Percentiles rank a stretch among this genome's conserved stretches.
phyloP scores from a whole-genome alignment of 495 filamentous ascomycete genomes.

The Terfezia boudieri region DNA sequence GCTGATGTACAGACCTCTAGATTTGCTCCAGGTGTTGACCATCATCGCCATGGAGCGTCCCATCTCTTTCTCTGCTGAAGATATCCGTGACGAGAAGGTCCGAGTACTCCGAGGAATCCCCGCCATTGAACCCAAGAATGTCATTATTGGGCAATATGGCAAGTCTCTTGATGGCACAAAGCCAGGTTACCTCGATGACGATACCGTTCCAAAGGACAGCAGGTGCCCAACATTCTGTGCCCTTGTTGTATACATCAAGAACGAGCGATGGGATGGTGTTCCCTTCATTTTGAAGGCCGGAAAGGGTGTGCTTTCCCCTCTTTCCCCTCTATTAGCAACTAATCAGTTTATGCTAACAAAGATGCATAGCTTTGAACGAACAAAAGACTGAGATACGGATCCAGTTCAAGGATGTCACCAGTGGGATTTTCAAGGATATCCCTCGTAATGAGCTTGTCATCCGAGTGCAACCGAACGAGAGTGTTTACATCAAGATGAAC shows the following conservation, averaged over 20 bases:
- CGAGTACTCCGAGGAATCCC: slow-evolving; percentile 85
- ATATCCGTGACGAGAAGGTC: slow-evolving; percentile 98
- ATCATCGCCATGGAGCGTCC: slow-evolving; percentile 96
- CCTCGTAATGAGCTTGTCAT: slow-evolving; percentile 98
- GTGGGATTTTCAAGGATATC: slow-evolving; percentile 99
- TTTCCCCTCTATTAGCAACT: slow-evolving; percentile 1
- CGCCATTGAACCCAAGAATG: slow-evolving; percentile 95
- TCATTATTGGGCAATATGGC: slow-evolving; percentile 98
- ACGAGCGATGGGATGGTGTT: slow-evolving; percentile 98
- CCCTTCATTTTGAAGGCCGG: slow-evolving; percentile 99
- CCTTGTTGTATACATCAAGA: slow-evolving; percentile 94
- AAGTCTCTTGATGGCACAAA: slow-evolving; percentile 92
- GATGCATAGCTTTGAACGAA: slow-evolving; percentile 60
- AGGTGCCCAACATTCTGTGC: slow-evolving; percentile 96
- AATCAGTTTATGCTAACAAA: slow-evolving; percentile 1
- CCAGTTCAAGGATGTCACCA: slow-evolving; percentile 97
- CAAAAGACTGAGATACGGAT: slow-evolving; percentile 99
- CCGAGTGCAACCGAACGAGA: slow-evolving; percentile 97
- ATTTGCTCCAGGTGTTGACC: slow-evolving; percentile 88
- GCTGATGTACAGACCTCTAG: slow-evolving; percentile 16
- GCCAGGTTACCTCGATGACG: slow-evolving; percentile 95
- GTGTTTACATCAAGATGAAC: slow-evolving; percentile 99
- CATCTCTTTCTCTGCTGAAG: slow-evolving; percentile 93
- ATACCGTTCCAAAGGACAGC: slow-evolving; percentile 92
- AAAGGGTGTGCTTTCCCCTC: slow-evolving; percentile 33